A percentile compares a stretch with the other conserved stretches of the same genome.
phyloP scores from a whole-genome alignment of 805 yeast genomes.

The Saturnispora sekii region DNA sequence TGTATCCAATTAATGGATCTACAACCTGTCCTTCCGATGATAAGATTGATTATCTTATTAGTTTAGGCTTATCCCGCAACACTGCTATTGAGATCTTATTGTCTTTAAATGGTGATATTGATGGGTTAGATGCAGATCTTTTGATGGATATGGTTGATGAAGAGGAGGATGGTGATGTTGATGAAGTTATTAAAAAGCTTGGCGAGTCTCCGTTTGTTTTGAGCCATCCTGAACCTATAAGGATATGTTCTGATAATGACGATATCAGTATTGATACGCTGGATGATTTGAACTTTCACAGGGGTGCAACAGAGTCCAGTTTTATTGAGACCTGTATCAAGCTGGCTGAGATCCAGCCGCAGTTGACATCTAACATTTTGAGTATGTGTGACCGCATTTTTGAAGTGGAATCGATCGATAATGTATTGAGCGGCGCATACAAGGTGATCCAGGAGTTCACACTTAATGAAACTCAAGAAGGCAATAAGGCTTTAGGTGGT shows the following conservation, averaged over 20 bases:
- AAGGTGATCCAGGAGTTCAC: conserved; percentile 29
- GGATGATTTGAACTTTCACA: conserved; percentile 32
- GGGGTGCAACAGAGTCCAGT: conserved; percentile 29
- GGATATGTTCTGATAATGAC: conserved; percentile 25
- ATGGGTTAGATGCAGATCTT: conserved; percentile 9
- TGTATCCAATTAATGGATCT: conserved; percentile 30
- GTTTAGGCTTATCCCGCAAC: conserved; percentile 24
- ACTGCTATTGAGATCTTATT: conserved; percentile 24
- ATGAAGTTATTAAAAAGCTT: conserved; percentile 8
- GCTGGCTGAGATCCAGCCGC: conserved; percentile 36
- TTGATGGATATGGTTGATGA: conserved; percentile 19
- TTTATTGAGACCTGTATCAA: conserved; percentile 34
- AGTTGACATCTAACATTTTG: conserved; percentile 24
- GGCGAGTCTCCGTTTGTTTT: conserved; percentile 14
- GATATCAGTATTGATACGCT: conserved; percentile 24
- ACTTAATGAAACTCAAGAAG: conserved; percentile 16
- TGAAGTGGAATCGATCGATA: conserved; percentile 25
- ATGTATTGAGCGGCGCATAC: conserved; percentile 30
- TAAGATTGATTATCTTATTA: conserved; percentile 26
- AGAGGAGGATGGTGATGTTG: conserved; percentile 15
- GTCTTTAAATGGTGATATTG: conserved; percentile 17
- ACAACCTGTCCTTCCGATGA: conserved; percentile 33
- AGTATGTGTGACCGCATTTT: conserved; percentile 31
- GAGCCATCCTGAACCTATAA: conserved; percentile 23
- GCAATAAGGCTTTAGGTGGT: conserved; percentile 21